phyloP scores from a whole-genome alignment of 345 rosid genomes.

The Eucalyptus curtisii region DNA sequence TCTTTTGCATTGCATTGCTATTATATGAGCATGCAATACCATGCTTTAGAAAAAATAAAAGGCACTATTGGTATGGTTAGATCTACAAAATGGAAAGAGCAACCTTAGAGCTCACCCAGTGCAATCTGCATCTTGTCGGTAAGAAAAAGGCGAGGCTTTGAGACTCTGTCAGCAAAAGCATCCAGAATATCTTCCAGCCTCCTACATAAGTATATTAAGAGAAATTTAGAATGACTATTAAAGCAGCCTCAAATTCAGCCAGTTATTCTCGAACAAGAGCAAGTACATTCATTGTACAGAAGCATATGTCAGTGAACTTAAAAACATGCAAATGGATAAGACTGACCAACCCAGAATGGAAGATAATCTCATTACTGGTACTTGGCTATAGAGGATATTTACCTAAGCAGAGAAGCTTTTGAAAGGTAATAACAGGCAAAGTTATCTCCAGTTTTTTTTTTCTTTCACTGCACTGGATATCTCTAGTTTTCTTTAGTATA shows the following conservation, averaged over 20 bases:
- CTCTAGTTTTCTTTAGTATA: background rate
- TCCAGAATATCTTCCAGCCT: conserved; percentile 80
- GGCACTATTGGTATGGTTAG: background rate
- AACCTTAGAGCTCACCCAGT: conserved; percentile 39
- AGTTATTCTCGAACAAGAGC: background rate
- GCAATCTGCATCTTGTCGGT: conserved; percentile 95
- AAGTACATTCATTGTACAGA: background rate
- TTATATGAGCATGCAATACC: background rate
- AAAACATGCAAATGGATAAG: background rate
- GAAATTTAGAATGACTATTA: background rate
- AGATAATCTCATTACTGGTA: background rate
- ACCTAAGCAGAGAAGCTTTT: background rate
- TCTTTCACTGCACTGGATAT: background rate
- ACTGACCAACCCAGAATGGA: background rate
- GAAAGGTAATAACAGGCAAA: background rate
- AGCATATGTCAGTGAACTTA: background rate
- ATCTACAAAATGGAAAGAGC: background rate
- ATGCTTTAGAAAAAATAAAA: background rate
- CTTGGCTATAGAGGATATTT: background rate
- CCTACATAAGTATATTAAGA: conserved; percentile 21
- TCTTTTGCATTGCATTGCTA: background rate
- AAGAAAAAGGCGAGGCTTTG: conserved; percentile 72
- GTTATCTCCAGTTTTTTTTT: background rate
- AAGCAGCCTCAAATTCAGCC: background rate
- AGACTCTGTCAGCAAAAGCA: conserved; percentile 85